Evolutionary conservation across 2,329 filamentous ascomycete species (phyloP).

Genomic region (Alternaria infectoria): DNA sequence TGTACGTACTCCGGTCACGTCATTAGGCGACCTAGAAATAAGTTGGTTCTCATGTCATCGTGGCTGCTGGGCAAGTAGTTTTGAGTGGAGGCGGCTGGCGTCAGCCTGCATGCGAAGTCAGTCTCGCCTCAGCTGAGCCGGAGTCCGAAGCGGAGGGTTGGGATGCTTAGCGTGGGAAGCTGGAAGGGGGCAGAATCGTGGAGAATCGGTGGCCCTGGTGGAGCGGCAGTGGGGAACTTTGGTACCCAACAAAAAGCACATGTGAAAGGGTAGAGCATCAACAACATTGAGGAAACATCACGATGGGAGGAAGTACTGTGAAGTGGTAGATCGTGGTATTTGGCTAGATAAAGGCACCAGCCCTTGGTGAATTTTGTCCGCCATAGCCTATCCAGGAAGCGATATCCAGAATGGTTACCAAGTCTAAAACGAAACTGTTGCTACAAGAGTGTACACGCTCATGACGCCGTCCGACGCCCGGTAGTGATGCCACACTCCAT

Average conservation of each 20-base stretch:
- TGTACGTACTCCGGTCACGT: not conserved
- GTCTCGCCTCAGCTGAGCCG: constrained; percentile 14
- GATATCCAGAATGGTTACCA: constrained; percentile 28
- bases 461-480: constrained; percentile 34
- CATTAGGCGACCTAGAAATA: not conserved
- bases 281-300: constrained; percentile 2
- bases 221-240: not conserved
- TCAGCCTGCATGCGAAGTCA: constrained; percentile 22
- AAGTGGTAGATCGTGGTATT: constrained; percentile 27
- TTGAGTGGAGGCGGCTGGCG: constrained; percentile 10
- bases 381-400: constrained; percentile 21
- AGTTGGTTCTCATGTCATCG: not conserved
- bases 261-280: not conserved
- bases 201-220: constrained; percentile 11
- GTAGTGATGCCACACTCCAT: constrained; percentile 19
- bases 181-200: constrained; percentile 11
- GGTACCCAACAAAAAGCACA: not conserved
- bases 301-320: constrained; percentile 6
- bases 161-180: constrained; percentile 7
- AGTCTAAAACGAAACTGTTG: constrained; percentile 23
- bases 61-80: not conserved
- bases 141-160: constrained; percentile 7
- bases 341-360: constrained; percentile 43
- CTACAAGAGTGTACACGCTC: constrained; percentile 27
- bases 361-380: constrained; percentile 43